Base-by-base conservation (phyloP, 805 yeast genomes). In the Metahyphopichia silvanorum region DNA sequence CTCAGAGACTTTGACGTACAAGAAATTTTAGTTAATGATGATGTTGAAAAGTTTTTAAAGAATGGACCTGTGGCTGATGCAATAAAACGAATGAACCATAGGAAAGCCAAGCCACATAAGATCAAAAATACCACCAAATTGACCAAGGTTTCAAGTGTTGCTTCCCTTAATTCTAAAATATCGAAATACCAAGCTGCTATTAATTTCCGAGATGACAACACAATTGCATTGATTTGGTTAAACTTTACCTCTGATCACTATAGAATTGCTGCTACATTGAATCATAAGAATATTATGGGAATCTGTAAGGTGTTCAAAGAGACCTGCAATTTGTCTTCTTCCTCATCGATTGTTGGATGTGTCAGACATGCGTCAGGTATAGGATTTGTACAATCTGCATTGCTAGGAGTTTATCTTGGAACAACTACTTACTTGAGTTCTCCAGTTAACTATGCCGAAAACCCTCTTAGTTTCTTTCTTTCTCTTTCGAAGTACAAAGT, bases 291-390 rank as follows among this genome's bases (percentile, higher is more conserved):
- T 31, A 63, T 93, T 9, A 58, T 89, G 44, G 82, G 86, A 2
- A 74, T 86, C 55, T 88, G 97, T 57, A 87, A 89, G 48, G 84
- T 86, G 14, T 73, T 87, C 50, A 91, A 93, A 46, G 97, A 91
- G 52, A 91, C 98, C 0, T 86, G 96, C 49, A 91, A 86, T 39
- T 68, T 93, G 60, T 71, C 81, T 10, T 74, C 84, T 24, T 71
- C 74, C 21, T 75, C 77, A 25, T 82, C 96, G 0, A 66, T 93
- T 5, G 69, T 91, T 25, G 95, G 96, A 0, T 80, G 96, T 55
- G 94, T 86, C 6, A 76, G 94, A 27, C 91, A 89, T 44, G 76
- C 86, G 2, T 60, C 74, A 2, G 97, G 97, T 0, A 57, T 91
- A 17, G 99, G 99, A 0, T 89, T 93, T 52, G 61, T 93, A 17